phyloP scores from a whole-genome alignment of 768 basidiomycete species.

The Cyathus striatus region DNA sequence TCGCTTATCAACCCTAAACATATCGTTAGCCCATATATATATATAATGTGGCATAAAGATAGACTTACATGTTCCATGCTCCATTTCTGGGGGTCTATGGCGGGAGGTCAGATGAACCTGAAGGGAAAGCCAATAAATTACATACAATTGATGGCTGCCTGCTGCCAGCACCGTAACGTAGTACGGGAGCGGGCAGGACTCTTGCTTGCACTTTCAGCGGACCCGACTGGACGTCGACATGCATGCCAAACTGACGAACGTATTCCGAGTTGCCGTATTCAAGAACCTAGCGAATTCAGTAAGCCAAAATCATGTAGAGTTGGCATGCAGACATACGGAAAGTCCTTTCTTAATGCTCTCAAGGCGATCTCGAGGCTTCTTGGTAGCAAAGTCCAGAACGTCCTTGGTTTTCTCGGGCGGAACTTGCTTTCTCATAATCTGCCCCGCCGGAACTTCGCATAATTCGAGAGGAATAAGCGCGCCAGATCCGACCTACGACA shows the following conservation, averaged over 20 bases:
- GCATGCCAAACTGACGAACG: constrained; percentile 68
- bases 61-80: constrained; percentile 70
- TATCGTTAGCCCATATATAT: not conserved
- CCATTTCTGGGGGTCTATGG: constrained; percentile 58
- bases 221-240: constrained; percentile 41
- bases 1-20: constrained; percentile 62
- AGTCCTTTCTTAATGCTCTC: constrained; percentile 53
- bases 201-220: constrained; percentile 60
- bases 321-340: constrained; percentile 25
- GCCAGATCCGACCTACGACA: constrained; percentile 53
- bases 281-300: constrained; percentile 39
- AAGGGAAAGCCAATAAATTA: constrained; percentile 1
- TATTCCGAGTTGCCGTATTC: constrained; percentile 74
- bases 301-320: not conserved
- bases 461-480: constrained; percentile 67
- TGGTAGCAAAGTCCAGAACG: constrained; percentile 68
- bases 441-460: constrained; percentile 59
- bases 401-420: constrained; percentile 66
- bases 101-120: constrained; percentile 3
- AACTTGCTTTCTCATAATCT: constrained; percentile 71
- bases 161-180: constrained; percentile 60
- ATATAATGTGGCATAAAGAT: constrained; percentile 1
- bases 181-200: constrained; percentile 55
- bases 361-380: constrained; percentile 57
- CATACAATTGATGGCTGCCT: constrained; percentile 48